Percentiles rank a stretch among this genome's conserved stretches.
Conservation (phyloP, 305 asterid species). For the Solanum hybrid region DNA sequence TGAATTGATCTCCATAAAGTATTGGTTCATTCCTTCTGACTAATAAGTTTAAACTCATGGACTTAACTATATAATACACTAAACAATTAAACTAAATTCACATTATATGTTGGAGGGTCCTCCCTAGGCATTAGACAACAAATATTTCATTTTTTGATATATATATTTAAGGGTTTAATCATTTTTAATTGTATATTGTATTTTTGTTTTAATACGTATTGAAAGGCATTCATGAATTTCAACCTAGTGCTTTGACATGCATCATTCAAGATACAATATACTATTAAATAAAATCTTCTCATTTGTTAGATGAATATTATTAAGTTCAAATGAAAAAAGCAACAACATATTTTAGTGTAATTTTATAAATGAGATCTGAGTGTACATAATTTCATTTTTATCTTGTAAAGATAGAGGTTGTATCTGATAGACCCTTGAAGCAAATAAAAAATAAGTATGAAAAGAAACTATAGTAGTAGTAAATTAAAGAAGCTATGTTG, state of each 20-base stretch:
- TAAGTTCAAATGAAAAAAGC: background rate
- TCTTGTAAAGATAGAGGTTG: background rate
- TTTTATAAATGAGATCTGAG: background rate
- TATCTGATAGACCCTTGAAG: too few species aligned
- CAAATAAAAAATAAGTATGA: background rate
- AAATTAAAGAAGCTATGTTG: background rate
- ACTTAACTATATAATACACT: background rate
- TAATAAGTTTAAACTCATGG: background rate
- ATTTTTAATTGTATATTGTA: background rate
- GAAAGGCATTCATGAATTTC: background rate
- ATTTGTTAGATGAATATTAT: background rate
- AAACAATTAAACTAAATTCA: background rate
- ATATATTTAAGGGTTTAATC: background rate
- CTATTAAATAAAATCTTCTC: background rate
- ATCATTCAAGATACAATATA: background rate
- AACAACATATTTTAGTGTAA: background rate
- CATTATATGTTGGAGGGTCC: background rate
- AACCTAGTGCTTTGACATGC: background rate
- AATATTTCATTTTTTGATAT: background rate
- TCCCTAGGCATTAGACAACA: background rate
- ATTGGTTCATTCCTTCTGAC: conserved; percentile 1
- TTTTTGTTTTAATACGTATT: background rate
- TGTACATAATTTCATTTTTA: background rate
- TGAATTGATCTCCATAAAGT: background rate
- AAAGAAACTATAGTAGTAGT: background rate